Evolutionary conservation across 1,284 basidiomycete genomes (phyloP).

Genomic region (Golubevia pallescens): DNA sequence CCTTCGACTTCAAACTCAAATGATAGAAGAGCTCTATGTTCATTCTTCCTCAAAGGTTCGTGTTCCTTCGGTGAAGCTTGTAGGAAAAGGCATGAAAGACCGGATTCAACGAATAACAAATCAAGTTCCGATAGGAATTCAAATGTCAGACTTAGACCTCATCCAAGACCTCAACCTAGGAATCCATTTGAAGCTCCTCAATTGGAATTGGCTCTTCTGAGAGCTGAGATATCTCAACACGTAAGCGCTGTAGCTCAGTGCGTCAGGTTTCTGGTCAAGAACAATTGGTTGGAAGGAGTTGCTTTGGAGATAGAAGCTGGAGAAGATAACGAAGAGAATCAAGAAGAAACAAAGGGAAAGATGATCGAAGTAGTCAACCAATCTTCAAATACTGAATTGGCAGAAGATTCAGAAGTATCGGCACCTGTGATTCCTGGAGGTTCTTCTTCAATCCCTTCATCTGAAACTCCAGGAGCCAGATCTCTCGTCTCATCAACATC

Average conservation of each 20-base stretch:
- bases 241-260: conserved; percentile 52
- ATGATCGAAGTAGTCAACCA: conserved; percentile 22
- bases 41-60: conserved; percentile 33
- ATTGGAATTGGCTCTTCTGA: conserved; percentile 50
- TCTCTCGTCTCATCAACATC: not conserved
- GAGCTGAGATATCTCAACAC: conserved; percentile 55
- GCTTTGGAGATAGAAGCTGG: conserved; percentile 20
- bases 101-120: not conserved
- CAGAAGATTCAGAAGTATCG: not conserved
- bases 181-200: conserved; percentile 57
- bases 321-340: conserved; percentile 22
- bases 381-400: not conserved
- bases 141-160: conserved; percentile 18
- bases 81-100: conserved; percentile 28
- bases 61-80: conserved; percentile 45
- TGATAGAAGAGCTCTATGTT: conserved; percentile 27
- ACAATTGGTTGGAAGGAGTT: conserved; percentile 47
- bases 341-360: conserved; percentile 19
- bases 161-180: conserved; percentile 32
- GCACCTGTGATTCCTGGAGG: not conserved
- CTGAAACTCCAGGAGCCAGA: not conserved
- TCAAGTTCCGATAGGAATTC: not conserved
- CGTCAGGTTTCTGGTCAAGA: conserved; percentile 57
- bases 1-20: not conserved
- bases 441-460: not conserved